Base-by-base conservation (phyloP, 2,329 filamentous ascomycete genomes). In the Myriosclerotinia curreyana region DNA sequence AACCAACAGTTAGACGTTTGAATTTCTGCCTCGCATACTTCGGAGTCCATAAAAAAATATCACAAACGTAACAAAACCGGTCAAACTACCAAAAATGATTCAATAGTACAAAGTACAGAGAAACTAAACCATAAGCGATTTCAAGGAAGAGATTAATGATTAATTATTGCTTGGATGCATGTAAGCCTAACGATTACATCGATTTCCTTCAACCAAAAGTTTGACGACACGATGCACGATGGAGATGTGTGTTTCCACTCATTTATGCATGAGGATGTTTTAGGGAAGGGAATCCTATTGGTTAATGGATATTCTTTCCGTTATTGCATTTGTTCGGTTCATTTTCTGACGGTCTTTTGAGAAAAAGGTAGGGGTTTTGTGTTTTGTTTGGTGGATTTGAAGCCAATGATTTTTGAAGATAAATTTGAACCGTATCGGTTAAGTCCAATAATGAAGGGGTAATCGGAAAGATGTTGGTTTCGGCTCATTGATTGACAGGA, bases 221-320 rank as follows among this genome's bases (percentile, higher is more conserved):
- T 63, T 25, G 15, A 63, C 61, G 61, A 63, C 61, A 63, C 61
- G 61, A 63, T 58, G 46, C 52, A 42, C 31, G 48, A 50, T 38
- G 52, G 61, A 58, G 61, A 40, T 38, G 42, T 14, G 28, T 15
- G 42, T 58, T 58, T 58, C 54, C 54, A 58, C 40, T 34, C 9
- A n/a, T n/a, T 34, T 12, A 48, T 58, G 55, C 42, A 58, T 58
- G 55, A 58, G 28, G 55, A 22, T 46, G 54, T 42, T 8, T 58
- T 44, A n/a, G 54, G 61, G 54, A 58, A 34, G 25, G 9, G 11
- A 11, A 59, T 42, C 61, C 52, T 31, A 63, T 63, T 63, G 55
- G 55, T 17, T 34, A 20, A 22, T 9, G 25, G 17, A 3, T 11
- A 15, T 6, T n/a, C 54, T 34, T 44, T 12, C 53, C 53, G 20